A percentile compares a stretch with the other conserved stretches of the same genome.
Conservation (phyloP, 345 rosid genomes). For the Gossypium raimondii region DNA sequence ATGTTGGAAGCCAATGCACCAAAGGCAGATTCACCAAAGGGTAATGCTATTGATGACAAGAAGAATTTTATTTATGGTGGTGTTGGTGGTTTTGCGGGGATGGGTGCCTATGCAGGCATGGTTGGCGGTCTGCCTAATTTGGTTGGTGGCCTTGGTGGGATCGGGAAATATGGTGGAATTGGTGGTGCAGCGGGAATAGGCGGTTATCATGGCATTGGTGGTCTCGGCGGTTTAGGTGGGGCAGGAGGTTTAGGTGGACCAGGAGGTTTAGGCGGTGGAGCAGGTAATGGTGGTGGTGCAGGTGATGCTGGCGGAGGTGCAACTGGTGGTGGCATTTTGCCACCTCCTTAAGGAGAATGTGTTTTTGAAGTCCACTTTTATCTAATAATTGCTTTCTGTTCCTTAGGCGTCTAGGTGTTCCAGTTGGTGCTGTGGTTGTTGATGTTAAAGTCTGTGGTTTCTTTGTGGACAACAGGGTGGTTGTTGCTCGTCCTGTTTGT, state of each 20-base stretch:
- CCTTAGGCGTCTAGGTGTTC: not conserved
- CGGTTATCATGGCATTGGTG: slow-evolving; percentile 37
- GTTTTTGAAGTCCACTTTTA: too few species aligned
- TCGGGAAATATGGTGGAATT: slow-evolving; percentile 46
- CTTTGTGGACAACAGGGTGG: not conserved
- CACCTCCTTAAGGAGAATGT: slow-evolving; percentile 8
- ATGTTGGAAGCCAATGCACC: slow-evolving; percentile 34
- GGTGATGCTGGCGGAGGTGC: slow-evolving; percentile 34
- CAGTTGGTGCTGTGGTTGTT: not conserved
- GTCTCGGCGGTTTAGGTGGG: slow-evolving; percentile 28
- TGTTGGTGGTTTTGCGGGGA: slow-evolving; percentile 65
- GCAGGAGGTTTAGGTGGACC: slow-evolving; percentile 20
- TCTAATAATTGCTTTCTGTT: not conserved
- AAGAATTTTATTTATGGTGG: slow-evolving; percentile 61
- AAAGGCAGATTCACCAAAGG: slow-evolving; percentile 34
- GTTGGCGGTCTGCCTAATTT: slow-evolving; percentile 46
- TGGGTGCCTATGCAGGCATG: slow-evolving; percentile 63
- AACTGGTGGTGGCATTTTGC: slow-evolving; percentile 1
- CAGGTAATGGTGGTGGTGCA: slow-evolving; percentile 3
- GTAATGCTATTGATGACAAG: slow-evolving; percentile 38
- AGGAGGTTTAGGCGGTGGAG: slow-evolving; percentile 26
- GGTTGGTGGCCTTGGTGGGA: slow-evolving; percentile 47
- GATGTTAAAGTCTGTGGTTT: not conserved
- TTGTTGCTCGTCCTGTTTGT: not conserved
- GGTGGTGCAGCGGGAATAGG: slow-evolving; percentile 57